Conservation (phyloP, 768 basidiomycete species). For the Pleurotus eryngii region DNA sequence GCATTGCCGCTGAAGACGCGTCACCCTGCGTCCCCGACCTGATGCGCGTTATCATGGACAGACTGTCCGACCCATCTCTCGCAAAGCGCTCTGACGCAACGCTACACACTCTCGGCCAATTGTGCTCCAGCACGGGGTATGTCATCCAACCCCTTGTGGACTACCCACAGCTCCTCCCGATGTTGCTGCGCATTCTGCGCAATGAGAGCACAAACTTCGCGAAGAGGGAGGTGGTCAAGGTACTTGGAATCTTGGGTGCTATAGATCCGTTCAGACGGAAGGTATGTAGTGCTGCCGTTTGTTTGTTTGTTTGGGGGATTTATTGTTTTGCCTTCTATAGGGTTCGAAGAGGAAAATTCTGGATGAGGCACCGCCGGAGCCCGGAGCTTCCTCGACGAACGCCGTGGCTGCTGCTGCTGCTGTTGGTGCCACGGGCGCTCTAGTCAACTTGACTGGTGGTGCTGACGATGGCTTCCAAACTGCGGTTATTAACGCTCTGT, state of each 20-base stretch:
- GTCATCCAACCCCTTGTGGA: slow-evolving; percentile 90
- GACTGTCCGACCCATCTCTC: slow-evolving; percentile 88
- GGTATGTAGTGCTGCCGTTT: slow-evolving; percentile 35
- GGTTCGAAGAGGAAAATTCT: slow-evolving; percentile 48
- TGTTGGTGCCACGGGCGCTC: slow-evolving; percentile 67
- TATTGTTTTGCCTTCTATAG: slow-evolving; percentile 8
- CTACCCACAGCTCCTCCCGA: slow-evolving; percentile 84
- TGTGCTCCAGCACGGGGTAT: slow-evolving; percentile 94
- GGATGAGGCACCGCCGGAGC: slow-evolving; percentile 42
- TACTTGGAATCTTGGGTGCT: slow-evolving; percentile 93
- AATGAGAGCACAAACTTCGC: slow-evolving; percentile 72
- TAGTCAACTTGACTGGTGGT: slow-evolving; percentile 51
- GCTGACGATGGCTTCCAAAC: slow-evolving; percentile 98
- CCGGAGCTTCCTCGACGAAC: too few relatives aligned
- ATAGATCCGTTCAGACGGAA: slow-evolving; percentile 94
- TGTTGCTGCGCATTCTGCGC: slow-evolving; percentile 80
- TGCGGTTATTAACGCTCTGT: slow-evolving; percentile 84
- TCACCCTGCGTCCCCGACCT: slow-evolving; percentile 78
- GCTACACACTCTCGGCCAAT: slow-evolving; percentile 88
- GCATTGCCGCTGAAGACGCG: slow-evolving; percentile 92
- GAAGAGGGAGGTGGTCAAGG: slow-evolving; percentile 88
- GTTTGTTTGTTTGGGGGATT: not conserved
- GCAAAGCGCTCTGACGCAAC: slow-evolving; percentile 87
- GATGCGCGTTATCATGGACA: slow-evolving; percentile 86
- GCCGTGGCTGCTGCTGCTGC: slow-evolving; percentile 57